These are phyloP conservation scores for Pontederia crassipes DNA, from an alignment of 176 grass and related monocot genomes.

Conservation along the genomic window DNA sequence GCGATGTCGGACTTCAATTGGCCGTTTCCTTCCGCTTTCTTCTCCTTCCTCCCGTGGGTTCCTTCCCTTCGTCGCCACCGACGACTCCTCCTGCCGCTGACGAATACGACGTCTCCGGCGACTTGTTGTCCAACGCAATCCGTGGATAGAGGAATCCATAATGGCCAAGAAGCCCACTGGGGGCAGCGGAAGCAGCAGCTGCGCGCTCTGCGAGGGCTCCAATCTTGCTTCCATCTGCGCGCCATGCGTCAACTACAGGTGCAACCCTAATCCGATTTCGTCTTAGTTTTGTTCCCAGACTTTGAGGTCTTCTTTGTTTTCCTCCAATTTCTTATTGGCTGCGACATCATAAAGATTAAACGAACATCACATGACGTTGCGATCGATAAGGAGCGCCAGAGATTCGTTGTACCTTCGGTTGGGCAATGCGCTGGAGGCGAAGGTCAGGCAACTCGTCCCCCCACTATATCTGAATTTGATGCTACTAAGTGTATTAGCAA, in stretches of 20 bases:
- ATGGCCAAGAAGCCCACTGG: no score
- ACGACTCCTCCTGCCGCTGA: no score
- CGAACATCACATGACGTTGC: slow-evolving; percentile 45
- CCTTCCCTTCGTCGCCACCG: no score
- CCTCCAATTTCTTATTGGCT: no score
- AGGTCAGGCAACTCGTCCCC: slow-evolving; percentile 32
- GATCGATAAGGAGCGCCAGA: slow-evolving; percentile 43
- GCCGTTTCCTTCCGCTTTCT: no score
- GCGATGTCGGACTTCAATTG: no score
- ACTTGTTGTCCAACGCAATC: no score
- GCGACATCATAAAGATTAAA: slow-evolving; percentile 25
- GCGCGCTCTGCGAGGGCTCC: slow-evolving; percentile 70
- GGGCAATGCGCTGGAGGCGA: slow-evolving; percentile 34
- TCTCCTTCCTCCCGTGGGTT: no score
- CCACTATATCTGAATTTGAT: background rate
- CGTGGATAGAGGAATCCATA: no score
- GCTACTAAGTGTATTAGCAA: background rate
- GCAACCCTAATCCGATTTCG: background rate
- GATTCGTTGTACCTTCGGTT: slow-evolving; percentile 51
- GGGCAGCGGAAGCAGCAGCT: slow-evolving; percentile 25
- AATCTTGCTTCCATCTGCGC: slow-evolving; percentile 81
- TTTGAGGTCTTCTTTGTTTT: no score
- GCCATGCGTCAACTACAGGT: slow-evolving; percentile 68
- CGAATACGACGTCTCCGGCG: no score
- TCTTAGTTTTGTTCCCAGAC: no score